Percentiles rank a stretch among this genome's conserved stretches.
Evolutionary conservation across 2,329 filamentous ascomycete genomes (phyloP).

Genomic region (Fusarium cyanostomum): DNA sequence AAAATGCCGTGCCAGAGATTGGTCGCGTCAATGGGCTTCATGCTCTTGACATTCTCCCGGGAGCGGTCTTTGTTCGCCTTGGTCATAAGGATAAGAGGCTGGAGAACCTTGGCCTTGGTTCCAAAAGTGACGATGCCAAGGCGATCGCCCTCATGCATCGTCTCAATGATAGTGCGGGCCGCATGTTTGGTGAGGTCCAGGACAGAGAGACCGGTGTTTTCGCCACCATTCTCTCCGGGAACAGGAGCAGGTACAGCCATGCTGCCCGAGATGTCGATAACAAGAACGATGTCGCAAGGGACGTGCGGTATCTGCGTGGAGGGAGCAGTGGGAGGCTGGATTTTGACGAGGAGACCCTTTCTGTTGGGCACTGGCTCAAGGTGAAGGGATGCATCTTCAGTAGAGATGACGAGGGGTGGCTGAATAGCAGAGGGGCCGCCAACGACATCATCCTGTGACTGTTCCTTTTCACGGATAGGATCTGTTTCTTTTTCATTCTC

Average conservation of each 20-base stretch:
- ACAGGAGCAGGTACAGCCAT: constrained; percentile 61
- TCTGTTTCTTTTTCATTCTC: neutral
- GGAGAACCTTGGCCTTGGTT: constrained; percentile 53
- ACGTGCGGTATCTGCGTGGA: constrained; percentile 49
- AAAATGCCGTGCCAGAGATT: constrained; percentile 68
- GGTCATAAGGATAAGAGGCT: constrained; percentile 59
- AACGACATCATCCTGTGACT: neutral
- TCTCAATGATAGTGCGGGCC: constrained; percentile 65
- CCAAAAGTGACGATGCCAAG: constrained; percentile 68
- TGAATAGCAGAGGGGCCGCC: neutral
- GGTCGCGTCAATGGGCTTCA: constrained; percentile 54
- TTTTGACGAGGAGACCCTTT: constrained; percentile 56
- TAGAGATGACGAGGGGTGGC: constrained; percentile 1
- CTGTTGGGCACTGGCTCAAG: constrained; percentile 52
- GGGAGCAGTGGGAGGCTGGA: constrained; percentile 56
- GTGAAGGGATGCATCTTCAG: constrained; percentile 36
- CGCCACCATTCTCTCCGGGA: constrained; percentile 55
- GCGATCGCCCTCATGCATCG: constrained; percentile 62
- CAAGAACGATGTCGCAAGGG: constrained; percentile 68
- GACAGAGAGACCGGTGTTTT: constrained; percentile 62
- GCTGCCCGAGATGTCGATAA: constrained; percentile 69
- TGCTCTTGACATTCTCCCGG: constrained; percentile 53
- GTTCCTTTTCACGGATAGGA: constrained; percentile 7
- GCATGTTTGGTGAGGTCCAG: constrained; percentile 70
- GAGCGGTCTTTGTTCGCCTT: constrained; percentile 55